phyloP scores from a whole-genome alignment of 371 early-diverging fungal genomes.

The Apophysomyces elegans region DNA sequence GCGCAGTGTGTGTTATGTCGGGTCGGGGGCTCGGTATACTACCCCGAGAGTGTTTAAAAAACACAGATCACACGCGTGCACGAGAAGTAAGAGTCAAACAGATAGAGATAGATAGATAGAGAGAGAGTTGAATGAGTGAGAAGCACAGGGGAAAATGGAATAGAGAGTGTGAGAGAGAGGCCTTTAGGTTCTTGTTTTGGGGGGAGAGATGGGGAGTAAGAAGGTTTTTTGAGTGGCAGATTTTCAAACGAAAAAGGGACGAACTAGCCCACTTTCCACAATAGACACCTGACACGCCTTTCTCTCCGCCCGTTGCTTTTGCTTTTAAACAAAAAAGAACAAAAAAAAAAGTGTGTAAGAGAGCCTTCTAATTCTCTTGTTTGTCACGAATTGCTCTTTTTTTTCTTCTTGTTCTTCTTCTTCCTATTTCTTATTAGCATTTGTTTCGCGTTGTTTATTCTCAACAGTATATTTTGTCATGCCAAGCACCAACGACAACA shows the following conservation, averaged over 20 bases:
- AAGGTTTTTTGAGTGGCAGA: background rate
- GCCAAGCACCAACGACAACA: constrained; percentile 4
- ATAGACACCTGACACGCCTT: constrained; percentile 11
- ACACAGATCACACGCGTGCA: background rate
- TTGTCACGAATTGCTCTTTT: too few species aligned
- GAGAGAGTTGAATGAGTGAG: too few species aligned
- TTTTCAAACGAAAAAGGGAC: constrained; percentile 8
- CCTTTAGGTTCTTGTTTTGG: background rate
- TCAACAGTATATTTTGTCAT: constrained; percentile 7
- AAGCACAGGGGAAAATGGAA: too few species aligned
- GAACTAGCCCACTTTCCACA: constrained; percentile 7
- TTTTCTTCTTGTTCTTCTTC: too few species aligned
- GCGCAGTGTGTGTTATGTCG: background rate
- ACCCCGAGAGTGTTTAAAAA: background rate
- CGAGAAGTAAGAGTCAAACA: background rate
- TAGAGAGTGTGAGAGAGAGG: too few species aligned
- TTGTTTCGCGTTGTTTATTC: constrained; percentile 7
- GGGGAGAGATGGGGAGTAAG: background rate
- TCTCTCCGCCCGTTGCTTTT: background rate
- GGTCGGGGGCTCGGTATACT: constrained; percentile 9
- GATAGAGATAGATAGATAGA: too few species aligned
- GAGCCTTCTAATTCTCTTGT: background rate
- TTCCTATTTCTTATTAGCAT: background rate
- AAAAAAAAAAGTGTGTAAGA: background rate
- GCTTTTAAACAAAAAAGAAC: constrained; percentile 3